Conservation (phyloP, 495 filamentous ascomycete genomes). For the Hypoxylon crocopeplum region DNA sequence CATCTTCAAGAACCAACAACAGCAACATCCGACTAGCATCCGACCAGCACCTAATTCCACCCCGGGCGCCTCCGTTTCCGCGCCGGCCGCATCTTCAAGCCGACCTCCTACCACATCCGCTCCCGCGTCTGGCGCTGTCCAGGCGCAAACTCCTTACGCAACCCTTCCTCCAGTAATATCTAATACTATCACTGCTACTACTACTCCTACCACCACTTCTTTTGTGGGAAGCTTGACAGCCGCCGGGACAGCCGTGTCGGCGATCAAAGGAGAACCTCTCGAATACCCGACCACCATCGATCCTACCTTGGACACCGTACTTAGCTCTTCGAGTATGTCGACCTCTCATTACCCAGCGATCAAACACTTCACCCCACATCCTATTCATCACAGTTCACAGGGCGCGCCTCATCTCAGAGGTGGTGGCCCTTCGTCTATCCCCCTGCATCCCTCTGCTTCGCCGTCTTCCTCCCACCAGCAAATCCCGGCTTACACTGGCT, state of each 20-base stretch:
- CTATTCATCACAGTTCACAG: slow-evolving; percentile 37
- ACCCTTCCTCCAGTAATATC: slow-evolving; percentile 39
- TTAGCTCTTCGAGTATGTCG: slow-evolving; percentile 44
- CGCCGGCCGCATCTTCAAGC: slow-evolving; percentile 38
- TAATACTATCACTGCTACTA: slow-evolving; percentile 31
- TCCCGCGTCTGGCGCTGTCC: slow-evolving; percentile 42
- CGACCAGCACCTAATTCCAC: slow-evolving; percentile 40
- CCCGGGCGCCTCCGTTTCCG: slow-evolving; percentile 39
- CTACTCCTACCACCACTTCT: slow-evolving; percentile 28
- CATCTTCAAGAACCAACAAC: slow-evolving; percentile 88
- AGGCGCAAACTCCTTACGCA: slow-evolving; percentile 24
- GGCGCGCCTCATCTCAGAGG: slow-evolving; percentile 52
- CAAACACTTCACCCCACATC: slow-evolving; percentile 37
- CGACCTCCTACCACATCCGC: slow-evolving; percentile 50
- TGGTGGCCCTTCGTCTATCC: slow-evolving; percentile 43
- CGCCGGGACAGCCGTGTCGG: slow-evolving; percentile 55
- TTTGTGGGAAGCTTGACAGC: slow-evolving; percentile 43
- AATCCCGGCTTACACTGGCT: slow-evolving; percentile 55
- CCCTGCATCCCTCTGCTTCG: slow-evolving; percentile 32
- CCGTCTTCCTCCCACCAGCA: slow-evolving; percentile 41
- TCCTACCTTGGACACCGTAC: slow-evolving; percentile 68
- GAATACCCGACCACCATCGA: slow-evolving; percentile 77
- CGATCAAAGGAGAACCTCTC: slow-evolving; percentile 67
- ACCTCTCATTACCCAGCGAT: slow-evolving; percentile 47
- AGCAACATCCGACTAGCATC: slow-evolving; percentile 36